Conservation (phyloP, 163 green algal species). For the Volvox carteri region DNA sequence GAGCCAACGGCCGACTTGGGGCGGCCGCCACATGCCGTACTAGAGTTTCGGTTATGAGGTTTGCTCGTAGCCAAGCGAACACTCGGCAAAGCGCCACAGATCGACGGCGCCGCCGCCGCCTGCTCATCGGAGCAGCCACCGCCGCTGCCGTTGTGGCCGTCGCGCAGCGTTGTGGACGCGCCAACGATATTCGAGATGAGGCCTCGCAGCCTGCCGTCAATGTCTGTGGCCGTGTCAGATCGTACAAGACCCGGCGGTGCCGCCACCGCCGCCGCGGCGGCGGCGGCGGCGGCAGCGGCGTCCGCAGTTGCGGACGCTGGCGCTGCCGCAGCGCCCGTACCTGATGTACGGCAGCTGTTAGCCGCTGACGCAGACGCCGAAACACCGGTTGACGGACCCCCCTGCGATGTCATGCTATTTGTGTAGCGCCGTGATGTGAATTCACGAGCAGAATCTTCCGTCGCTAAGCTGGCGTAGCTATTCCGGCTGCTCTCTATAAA, state of each 20-base stretch:
- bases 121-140: background rate
- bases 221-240: background rate
- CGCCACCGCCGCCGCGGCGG: background rate
- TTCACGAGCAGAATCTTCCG: background rate
- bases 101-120: background rate
- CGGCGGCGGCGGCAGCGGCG: background rate
- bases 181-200: no score
- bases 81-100: background rate
- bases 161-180: background rate
- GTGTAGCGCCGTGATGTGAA: background rate
- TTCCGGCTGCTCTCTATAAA: background rate
- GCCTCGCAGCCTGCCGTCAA: background rate
- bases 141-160: background rate
- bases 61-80: background rate
- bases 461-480: background rate
- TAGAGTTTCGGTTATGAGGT: background rate
- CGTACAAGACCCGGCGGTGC: background rate
- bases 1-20: background rate
- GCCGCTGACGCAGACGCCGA: background rate
- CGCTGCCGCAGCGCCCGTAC: background rate
- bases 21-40: background rate
- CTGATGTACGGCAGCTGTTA: background rate
- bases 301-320: no score
- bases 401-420: slow-evolving; percentile 1
- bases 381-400: background rate